These are phyloP conservation scores for Suillus subaureus DNA, from an alignment of 768 basidiomycete species.

Conservation along the genomic window DNA sequence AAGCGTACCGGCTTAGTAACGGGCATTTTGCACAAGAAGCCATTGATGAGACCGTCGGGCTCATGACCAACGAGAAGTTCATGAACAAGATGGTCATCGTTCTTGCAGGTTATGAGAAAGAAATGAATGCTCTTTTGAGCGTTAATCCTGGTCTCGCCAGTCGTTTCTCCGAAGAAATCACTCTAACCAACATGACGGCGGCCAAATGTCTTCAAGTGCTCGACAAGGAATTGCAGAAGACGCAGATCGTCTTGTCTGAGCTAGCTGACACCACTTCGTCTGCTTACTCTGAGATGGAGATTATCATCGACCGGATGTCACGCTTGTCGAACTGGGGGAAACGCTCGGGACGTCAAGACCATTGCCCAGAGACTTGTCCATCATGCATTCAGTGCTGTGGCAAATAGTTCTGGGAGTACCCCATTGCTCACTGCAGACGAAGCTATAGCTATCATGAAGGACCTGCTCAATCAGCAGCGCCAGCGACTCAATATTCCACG, in stretches of 20 bases:
- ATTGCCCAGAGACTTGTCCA: constrained; percentile 51
- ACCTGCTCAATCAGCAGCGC: constrained; percentile 28
- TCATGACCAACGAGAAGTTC: constrained; percentile 61
- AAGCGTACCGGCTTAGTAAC: constrained; percentile 64
- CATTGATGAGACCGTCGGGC: constrained; percentile 67
- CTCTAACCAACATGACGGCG: constrained; percentile 53
- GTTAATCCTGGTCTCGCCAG: constrained; percentile 68
- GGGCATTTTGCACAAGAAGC: constrained; percentile 73
- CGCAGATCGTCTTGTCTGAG: constrained; percentile 39
- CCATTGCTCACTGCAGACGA: constrained; percentile 30
- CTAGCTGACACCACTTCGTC: constrained; percentile 35
- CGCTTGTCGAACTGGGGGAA: constrained; percentile 62
- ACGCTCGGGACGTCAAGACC: constrained; percentile 65
- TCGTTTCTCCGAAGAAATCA: constrained; percentile 64
- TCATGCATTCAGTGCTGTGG: constrained; percentile 36
- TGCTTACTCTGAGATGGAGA: constrained; percentile 39
- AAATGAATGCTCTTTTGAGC: constrained; percentile 61
- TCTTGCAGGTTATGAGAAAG: constrained; percentile 68
- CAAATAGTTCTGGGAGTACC: constrained; percentile 16
- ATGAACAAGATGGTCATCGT: constrained; percentile 64
- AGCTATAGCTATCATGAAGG: constrained; percentile 30
- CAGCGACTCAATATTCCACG: constrained; percentile 27
- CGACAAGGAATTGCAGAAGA: constrained; percentile 47
- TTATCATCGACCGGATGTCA: constrained; percentile 43
- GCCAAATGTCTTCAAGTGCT: constrained; percentile 53